phyloP scores from a whole-genome alignment of 345 rosid species.

The Trapa bicornis region DNA sequence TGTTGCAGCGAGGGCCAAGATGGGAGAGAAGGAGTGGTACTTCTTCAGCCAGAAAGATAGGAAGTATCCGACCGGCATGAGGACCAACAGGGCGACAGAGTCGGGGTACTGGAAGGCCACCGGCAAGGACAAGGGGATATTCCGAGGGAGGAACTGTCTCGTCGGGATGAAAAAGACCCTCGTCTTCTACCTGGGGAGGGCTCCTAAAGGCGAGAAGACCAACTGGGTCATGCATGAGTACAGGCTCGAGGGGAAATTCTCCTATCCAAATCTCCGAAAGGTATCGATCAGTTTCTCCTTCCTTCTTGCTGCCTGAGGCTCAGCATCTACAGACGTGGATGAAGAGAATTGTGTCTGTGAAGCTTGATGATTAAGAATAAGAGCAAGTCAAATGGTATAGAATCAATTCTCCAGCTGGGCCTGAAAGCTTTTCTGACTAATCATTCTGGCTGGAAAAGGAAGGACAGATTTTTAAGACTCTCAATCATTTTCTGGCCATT shows the following conservation, averaged over 20 bases:
- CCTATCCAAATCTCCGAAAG: constrained; percentile 51
- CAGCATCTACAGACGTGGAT: too few relatives aligned
- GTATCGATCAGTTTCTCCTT: not conserved
- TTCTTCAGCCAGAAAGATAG: constrained; percentile 82
- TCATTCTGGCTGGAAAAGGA: not conserved
- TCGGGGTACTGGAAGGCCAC: constrained; percentile 96
- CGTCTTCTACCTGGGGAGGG: constrained; percentile 83
- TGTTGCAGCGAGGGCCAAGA: constrained; percentile 65
- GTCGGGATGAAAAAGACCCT: constrained; percentile 98
- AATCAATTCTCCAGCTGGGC: not conserved
- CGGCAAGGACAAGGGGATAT: constrained; percentile 79
- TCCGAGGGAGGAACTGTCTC: constrained; percentile 47
- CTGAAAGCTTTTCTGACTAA: not conserved
- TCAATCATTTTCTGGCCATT: too few relatives aligned
- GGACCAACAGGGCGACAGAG: constrained; percentile 81
- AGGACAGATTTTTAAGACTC: too few relatives aligned
- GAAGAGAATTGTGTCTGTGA: not conserved
- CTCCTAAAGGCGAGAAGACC: constrained; percentile 85
- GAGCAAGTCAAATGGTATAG: not conserved
- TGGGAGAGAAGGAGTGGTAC: constrained; percentile 90
- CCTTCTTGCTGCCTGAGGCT: too few relatives aligned
- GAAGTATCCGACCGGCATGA: constrained; percentile 91
- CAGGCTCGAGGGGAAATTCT: constrained; percentile 75
- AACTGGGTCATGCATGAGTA: constrained; percentile 96
- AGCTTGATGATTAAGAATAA: not conserved